Evolutionary conservation across 257 asterid genomes (phyloP), one percentile per base, ranked within the genome.

Genomic region (Haberlea rhodopensis): DNA sequence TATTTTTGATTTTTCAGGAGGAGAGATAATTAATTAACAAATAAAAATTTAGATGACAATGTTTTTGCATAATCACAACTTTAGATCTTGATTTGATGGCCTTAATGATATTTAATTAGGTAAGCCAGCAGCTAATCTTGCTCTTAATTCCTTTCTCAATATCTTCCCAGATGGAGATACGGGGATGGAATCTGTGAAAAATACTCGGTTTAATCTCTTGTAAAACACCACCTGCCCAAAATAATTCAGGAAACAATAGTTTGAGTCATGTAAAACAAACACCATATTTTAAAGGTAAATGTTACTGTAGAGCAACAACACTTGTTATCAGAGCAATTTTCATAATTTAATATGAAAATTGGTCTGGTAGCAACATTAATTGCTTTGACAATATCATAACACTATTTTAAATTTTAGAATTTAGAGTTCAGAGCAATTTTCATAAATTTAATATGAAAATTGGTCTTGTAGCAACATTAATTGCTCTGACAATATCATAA

Each of bases 81-180:
- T 43, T 16, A 13, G 16, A 43, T 43, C 51, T 43, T 43, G 51
- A 43, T 43, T 43, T 43, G 51, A 43, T 16, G 19, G 19, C 19
- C 51, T 13, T 43, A 5, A 43, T 43, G 20, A 43, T 16, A 43
- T 43, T 43, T 43, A 16, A 51, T 28, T 49, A 3, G n/a, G 60
- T 23, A 49, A 26, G 2, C 51, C 48, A 45, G 28, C 29, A 25
- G 61, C 59, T 32, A 64, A 51, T 31, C 25, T 64, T 24, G 49
- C 60, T 28, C 69, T 64, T 58, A 64, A 52, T 24, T 64, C 69
- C 59, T 64, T 64, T 25, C 69, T 64, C 69, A 64, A 52, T 49
- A 64, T 64, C 18, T 64, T 64, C n/a, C 69, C 69, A 21, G 69
- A 28, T 5, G 69, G 61, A 48, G 69, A 49, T 11, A 48, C 34